Conservation (phyloP, 2,329 filamentous ascomycete species). For the Fusarium sp. region DNA sequence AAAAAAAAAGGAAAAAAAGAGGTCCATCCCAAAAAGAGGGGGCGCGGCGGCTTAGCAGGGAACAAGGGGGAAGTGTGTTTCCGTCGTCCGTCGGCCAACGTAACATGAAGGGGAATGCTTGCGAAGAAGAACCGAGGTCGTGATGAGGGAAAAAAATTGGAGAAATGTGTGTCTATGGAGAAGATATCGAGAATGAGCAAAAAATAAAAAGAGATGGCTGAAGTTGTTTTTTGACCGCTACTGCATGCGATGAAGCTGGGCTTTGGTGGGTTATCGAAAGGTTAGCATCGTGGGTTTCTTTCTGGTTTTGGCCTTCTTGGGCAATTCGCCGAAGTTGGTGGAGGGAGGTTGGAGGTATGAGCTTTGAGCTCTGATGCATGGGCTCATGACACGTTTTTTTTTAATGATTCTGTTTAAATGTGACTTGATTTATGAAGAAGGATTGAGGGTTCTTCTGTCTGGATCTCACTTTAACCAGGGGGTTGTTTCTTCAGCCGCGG, state of each 20-base stretch:
- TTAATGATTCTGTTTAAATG: not conserved
- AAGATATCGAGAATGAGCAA: not conserved
- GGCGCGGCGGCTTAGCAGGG: conserved; percentile 7
- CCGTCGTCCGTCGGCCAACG: conserved; percentile 15
- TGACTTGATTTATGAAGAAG: not conserved
- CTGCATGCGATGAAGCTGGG: conserved; percentile 16
- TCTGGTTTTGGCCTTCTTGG: conserved; percentile 16
- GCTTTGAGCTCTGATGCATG: not conserved
- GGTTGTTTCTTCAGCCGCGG: conserved; percentile 4
- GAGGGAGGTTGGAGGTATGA: not conserved
- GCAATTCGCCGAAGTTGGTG: conserved; percentile 6
- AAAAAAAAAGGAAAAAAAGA: not conserved
- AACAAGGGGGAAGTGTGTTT: conserved; percentile 26
- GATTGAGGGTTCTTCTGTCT: not conserved
- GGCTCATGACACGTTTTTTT: not conserved
- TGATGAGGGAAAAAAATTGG: not conserved
- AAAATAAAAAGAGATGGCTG: conserved; percentile 8
- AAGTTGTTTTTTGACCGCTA: not conserved
- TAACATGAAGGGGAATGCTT: conserved; percentile 34
- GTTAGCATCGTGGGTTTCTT: not conserved
- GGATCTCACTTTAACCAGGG: not conserved
- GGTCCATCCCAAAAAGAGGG: conserved; percentile 1
- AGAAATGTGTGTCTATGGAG: not conserved
- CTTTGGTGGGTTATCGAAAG: conserved; percentile 29
- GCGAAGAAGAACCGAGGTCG: conserved; percentile 18